Percentiles rank a stretch among this genome's conserved stretches.
phyloP scores from a whole-genome alignment of 1,284 basidiomycete species.

The Exsudoporus floridanus region DNA sequence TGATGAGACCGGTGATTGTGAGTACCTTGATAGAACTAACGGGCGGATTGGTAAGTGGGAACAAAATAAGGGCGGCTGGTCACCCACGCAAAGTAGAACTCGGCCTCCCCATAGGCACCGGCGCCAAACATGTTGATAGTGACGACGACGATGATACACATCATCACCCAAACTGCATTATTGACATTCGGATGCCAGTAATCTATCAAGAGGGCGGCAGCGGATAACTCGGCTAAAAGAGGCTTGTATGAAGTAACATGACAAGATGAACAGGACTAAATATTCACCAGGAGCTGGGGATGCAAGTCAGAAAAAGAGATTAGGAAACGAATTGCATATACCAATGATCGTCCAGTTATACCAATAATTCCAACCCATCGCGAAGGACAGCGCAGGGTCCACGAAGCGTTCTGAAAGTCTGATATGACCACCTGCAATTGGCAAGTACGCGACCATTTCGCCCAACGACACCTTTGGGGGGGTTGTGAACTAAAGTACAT shows the following conservation, averaged over 20 bases:
- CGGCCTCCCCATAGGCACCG: conserved; percentile 54
- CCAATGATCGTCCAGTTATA: conserved; percentile 62
- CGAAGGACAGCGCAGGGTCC: conserved; percentile 65
- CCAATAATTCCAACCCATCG: conserved; percentile 74
- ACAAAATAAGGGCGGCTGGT: background rate
- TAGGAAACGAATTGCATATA: conserved; percentile 17
- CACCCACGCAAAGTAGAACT: conserved; percentile 52
- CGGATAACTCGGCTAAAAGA: conserved; percentile 56
- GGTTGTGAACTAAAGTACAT: background rate
- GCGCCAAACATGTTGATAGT: conserved; percentile 65
- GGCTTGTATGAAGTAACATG: background rate
- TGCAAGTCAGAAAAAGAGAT: background rate
- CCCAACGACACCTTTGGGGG: conserved; percentile 37
- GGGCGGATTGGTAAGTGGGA: background rate
- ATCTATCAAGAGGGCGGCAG: conserved; percentile 63
- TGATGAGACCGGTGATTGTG: conserved; percentile 50
- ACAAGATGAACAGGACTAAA: background rate
- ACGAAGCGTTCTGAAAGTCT: conserved; percentile 69
- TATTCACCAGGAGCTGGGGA: conserved; percentile 29
- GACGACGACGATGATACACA: conserved; percentile 62
- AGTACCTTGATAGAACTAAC: conserved; percentile 63
- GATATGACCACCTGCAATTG: conserved; percentile 59
- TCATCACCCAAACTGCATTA: conserved; percentile 62
- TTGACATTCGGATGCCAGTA: conserved; percentile 56
- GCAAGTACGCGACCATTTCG: conserved; percentile 47